A percentile compares a stretch with the other conserved stretches of the same genome.
phyloP scores from a whole-genome alignment of 345 rosid genomes.

The Eucalyptus globulus region DNA sequence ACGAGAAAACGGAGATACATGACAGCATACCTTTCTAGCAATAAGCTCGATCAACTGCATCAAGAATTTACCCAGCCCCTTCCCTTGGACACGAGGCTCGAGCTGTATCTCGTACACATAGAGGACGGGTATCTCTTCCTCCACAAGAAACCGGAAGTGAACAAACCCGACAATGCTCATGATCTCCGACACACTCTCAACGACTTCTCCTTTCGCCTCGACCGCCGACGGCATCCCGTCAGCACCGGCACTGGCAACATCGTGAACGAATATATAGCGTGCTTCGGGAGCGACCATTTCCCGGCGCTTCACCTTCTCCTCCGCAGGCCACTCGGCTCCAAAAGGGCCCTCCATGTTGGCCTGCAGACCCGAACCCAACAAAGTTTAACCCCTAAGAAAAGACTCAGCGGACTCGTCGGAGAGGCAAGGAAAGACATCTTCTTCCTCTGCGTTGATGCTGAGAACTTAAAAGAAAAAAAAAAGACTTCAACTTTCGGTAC shows the following conservation, averaged over 20 bases:
- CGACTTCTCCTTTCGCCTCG: background rate
- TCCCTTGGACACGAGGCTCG: constrained; percentile 54
- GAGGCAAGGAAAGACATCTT: background rate
- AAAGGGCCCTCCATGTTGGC: constrained; percentile 67
- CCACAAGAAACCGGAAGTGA: constrained; percentile 68
- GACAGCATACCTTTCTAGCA: constrained; percentile 53
- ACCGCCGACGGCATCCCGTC: background rate
- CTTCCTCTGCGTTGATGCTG: background rate
- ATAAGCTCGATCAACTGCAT: constrained; percentile 82
- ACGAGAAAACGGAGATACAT: background rate
- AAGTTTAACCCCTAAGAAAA: background rate
- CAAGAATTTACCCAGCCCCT: constrained; percentile 70
- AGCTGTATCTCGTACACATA: constrained; percentile 88
- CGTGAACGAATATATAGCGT: constrained; percentile 44
- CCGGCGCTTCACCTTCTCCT: constrained; percentile 71
- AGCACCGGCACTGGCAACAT: background rate
- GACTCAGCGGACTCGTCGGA: background rate
- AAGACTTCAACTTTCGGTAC: constrained; percentile 2
- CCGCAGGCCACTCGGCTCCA: constrained; percentile 61
- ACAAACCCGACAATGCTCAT: constrained; percentile 50
- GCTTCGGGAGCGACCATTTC: constrained; percentile 79
- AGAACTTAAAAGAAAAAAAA: background rate
- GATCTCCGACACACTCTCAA: background rate
- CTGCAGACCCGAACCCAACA: constrained; percentile 6
- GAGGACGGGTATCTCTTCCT: constrained; percentile 77